A percentile compares a stretch with the other conserved stretches of the same genome.
Conservation (phyloP, 2,329 filamentous ascomycete species). For the Fusarium sp. region DNA sequence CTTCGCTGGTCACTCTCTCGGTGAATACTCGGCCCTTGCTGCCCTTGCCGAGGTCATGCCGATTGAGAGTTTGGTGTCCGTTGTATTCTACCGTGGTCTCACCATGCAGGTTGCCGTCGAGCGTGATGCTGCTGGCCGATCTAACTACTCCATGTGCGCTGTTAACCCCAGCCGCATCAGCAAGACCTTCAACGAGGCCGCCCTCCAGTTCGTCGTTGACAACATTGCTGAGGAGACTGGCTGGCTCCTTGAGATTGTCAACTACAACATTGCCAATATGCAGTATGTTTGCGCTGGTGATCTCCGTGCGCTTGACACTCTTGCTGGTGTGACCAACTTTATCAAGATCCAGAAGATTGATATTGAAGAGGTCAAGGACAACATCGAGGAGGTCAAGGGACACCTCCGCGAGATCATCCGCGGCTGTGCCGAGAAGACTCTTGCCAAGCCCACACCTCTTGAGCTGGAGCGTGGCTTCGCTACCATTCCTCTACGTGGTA, state of each 20-base stretch:
- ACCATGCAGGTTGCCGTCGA: slow-evolving; percentile 99
- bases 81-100: slow-evolving; percentile 98
- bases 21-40: slow-evolving; percentile 97
- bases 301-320: slow-evolving; percentile 75
- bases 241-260: slow-evolving; percentile 99
- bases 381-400: slow-evolving; percentile 89
- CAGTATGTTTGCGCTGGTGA: slow-evolving; percentile 80
- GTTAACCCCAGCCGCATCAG: slow-evolving; percentile 98
- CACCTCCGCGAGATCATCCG: slow-evolving; percentile 92
- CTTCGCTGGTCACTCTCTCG: slow-evolving; percentile 96
- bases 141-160: slow-evolving; percentile 99
- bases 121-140: slow-evolving; percentile 89
- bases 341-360: slow-evolving; percentile 97
- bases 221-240: slow-evolving; percentile 93
- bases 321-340: slow-evolving; percentile 89
- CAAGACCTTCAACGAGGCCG: slow-evolving; percentile 98
- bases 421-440: slow-evolving; percentile 85
- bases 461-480: slow-evolving; percentile 95
- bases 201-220: slow-evolving; percentile 94
- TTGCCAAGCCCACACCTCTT: slow-evolving; percentile 87
- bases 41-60: slow-evolving; percentile 98
- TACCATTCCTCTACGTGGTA: slow-evolving; percentile 95
- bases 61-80: slow-evolving; percentile 97
- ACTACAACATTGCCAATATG: slow-evolving; percentile 86
- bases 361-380: slow-evolving; percentile 91